A percentile compares a stretch with the other conserved stretches of the same genome.
Conservation (phyloP, 2,329 filamentous ascomycete genomes). For the Ilyonectria mors-panacis region DNA sequence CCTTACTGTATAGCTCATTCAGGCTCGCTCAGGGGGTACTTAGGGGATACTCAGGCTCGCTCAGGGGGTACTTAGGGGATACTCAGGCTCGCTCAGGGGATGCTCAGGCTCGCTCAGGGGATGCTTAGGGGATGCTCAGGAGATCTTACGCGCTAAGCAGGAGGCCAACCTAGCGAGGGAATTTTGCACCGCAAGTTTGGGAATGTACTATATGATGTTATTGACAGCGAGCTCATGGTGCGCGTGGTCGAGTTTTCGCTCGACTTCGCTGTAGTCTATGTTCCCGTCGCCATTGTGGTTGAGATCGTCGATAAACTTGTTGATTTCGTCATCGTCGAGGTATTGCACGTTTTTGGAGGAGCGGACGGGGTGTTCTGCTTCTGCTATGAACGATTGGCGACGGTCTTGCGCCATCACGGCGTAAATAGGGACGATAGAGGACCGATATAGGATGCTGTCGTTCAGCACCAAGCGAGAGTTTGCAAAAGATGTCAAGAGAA, state of each 20-base stretch:
- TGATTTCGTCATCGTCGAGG: constrained; percentile 64
- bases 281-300: constrained; percentile 66
- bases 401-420: background rate
- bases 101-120: no score
- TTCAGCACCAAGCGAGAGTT: no score
- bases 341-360: constrained; percentile 49
- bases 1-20: no score
- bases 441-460: background rate
- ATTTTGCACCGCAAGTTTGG: no score
- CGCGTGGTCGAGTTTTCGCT: constrained; percentile 67
- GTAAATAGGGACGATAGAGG: background rate
- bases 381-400: constrained; percentile 34
- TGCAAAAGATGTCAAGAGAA: background rate
- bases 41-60: no score
- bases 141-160: no score
- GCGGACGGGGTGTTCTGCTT: constrained; percentile 47
- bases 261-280: constrained; percentile 67
- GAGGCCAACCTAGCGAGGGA: no score
- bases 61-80: no score
- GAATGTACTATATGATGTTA: constrained; percentile 19
- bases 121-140: no score
- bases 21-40: no score
- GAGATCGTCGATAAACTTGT: constrained; percentile 66
- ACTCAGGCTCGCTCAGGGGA: no score
- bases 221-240: constrained; percentile 66